Evolutionary conservation across 371 early-diverging fungal genomes (phyloP), one percentile per base, ranked within the genome.

Genomic region (Circinella umbellata): DNA sequence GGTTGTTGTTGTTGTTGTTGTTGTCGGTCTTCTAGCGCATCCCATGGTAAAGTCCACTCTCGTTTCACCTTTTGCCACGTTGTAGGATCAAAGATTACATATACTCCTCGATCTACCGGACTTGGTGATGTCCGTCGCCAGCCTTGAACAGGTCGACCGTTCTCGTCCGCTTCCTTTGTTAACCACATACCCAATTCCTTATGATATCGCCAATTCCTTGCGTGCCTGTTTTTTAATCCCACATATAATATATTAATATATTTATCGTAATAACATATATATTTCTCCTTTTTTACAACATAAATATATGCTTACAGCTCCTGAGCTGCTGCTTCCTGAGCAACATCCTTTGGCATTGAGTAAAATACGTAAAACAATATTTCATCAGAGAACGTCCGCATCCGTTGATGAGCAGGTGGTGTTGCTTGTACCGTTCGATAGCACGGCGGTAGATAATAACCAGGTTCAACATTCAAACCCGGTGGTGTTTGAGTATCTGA

Each of bases 341-440:
- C 72, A 54, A 90, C 83, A 70, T 95, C 94, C 57, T 91, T 85
- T 42, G 96, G 95, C 85, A 94, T 87, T 9, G 95, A 87, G 80
- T 98, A 98, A 78, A 98, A 98, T 39, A 96, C 89, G 82, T 95
- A 97, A 72, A 98, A 95, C 66, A 98, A 85, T 8, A 97, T 95
- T 74, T 97, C 96, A 64, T 98, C 97, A 53, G 89, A 79, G 17
- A 94, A 86, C 8, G 85, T 77, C 7, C 81, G 70, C 63, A 96
- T 85, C 60, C 89, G 91, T 63, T 85, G 81, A 63, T 88, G 85
- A 35, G 91, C 86, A 20, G 90, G 87, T 53, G 92, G 92, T 36
- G 92, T 87, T 18, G 84, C 82, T 60, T 87, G 88, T 4, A 87
- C 89, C 64, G 84, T 89, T 37, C 77, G 74, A 72, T 91, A 91